Base-by-base conservation (phyloP, 2,329 filamentous ascomycete genomes). In the Diaporthe sp. region DNA sequence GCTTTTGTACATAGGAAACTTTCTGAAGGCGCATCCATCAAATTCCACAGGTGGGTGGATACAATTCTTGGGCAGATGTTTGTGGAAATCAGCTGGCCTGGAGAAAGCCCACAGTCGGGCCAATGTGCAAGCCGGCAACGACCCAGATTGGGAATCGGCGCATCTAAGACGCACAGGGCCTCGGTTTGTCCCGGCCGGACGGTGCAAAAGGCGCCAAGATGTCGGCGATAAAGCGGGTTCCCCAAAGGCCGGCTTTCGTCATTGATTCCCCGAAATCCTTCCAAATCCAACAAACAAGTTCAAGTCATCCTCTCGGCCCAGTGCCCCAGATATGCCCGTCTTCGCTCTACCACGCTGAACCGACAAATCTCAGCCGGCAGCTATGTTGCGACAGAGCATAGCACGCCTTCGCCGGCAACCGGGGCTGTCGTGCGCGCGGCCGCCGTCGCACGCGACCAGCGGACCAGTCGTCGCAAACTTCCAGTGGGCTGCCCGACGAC, bases 351-450 rank as follows among this genome's bases (percentile, higher is more conserved):
- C 62, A 37, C n/a, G 44, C 51, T 61, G 74, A 72, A 53, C 28
- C 25, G 57, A 31, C 42, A 53, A 28, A 22, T 51, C 17, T 5
- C 44, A 71, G 75, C 28, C 62, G 75, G 72, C 75, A 68, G 75
- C 75, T 76, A 76, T 76, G 75, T 76, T 74, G 58, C 72, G 71
- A 73, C 75, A 72, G 71, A 71, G 65, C 75, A 76, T 76, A 76
- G 75, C 72, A 67, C 15, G 72, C 75, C 75, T 72, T 57, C 46
- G 49, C 49, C 72, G 75, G 75, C 75, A 53, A 39, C 57, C 49
- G 55, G 31, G 39, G 34, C 58, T 55, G 65, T 71, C 71, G n/a
- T 25, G 31, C 28, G 44, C 39, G 15, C 53, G 17, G n/a, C 51
- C 72, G 55, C 19, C 22, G 70, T 53, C 71, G 12, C 57, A 62